Evolutionary conservation across 2,329 filamentous ascomycete genomes (phyloP), one percentile per base, ranked within the genome.

Genomic region (Leptosphaerulina australis): DNA sequence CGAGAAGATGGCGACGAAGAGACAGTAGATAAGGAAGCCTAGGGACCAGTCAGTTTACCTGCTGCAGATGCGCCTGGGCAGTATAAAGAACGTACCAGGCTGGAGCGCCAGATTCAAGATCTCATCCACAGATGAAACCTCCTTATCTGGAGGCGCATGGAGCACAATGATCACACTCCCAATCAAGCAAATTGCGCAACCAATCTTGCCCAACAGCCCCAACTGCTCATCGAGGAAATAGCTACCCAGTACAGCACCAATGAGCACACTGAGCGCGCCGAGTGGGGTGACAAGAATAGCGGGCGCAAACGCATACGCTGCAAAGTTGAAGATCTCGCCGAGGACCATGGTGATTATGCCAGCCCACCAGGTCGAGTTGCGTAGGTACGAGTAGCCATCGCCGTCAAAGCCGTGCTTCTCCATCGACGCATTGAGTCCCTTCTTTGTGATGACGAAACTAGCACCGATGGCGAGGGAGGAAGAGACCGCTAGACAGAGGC

Each of bases 391-490:
- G 74, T 90, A 99, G 50, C 94, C 94, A 66, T 97, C 94, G 63
- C 95, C 94, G 72, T 97, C 91, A 70, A 97, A 99, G 37, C 94
- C 95, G 77, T 97, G 92, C 65, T 86, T 84, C 75, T 96, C 88
- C 69, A 90, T 90, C 58, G 91, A 90, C 74, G 96, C 89, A 74
- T 92, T 91, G 63, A 99, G 82, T 60, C 93, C 93, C 83, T 97
- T 97, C 79, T 99, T 99, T 37, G 95, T 99, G 68, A 99, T 97
- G 63, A 99, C 93, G 75, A 99, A 99, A 82, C 92, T 96, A 41
- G 90, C 91, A 35, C 44, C 50, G 25, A 53, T 49, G 18, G 50
- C 50, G 10, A 53, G 50, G 41, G 72, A 74, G n/a, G 72, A 74
- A 41, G 67, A 67, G 49, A 75, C 59, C 46, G 73, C 73, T 60